A percentile compares a stretch with the other conserved stretches of the same genome.
These are phyloP conservation scores for Niveomyces coronatus DNA, from an alignment of 2,329 filamentous ascomycete genomes.

Conservation along the genomic window DNA sequence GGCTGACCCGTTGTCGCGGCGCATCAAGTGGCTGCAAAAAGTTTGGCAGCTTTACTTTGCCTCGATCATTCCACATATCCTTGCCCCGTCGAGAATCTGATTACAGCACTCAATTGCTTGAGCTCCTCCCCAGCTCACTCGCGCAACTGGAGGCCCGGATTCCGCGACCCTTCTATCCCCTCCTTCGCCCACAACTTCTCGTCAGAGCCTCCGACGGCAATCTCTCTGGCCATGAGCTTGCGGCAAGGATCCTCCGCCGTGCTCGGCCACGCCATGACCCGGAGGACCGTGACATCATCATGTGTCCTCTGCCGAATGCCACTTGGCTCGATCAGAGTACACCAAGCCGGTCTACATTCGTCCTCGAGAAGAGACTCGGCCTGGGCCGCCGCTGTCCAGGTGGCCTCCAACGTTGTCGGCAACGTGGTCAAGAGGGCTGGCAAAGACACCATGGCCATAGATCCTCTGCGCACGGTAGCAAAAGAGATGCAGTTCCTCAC, in stretches of 20 bases:
- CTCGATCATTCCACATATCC: slow-evolving; percentile 4
- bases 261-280: slow-evolving; percentile 31
- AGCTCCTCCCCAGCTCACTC: not conserved
- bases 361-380: slow-evolving; percentile 45
- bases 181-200: not conserved
- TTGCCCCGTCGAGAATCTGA: not conserved
- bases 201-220: slow-evolving; percentile 1
- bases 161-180: not conserved
- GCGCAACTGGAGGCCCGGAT: not conserved
- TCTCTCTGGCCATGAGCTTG: slow-evolving; percentile 37
- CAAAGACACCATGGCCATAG: slow-evolving; percentile 62
- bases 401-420: slow-evolving; percentile 60
- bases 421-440: slow-evolving; percentile 54
- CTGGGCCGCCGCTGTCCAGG: slow-evolving; percentile 64
- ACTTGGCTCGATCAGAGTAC: slow-evolving; percentile 23
- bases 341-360: slow-evolving; percentile 30
- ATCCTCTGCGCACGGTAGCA: slow-evolving; percentile 80
- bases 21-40: slow-evolving; percentile 11
- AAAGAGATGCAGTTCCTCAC: slow-evolving; percentile 96
- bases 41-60: slow-evolving; percentile 8
- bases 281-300: slow-evolving; percentile 18
- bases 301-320: slow-evolving; percentile 24
- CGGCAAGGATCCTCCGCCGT: slow-evolving; percentile 40
- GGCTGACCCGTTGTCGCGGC: slow-evolving; percentile 10
- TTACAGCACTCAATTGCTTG: slow-evolving; percentile 2